These are phyloP conservation scores for Hemerocallis citrina DNA, from an alignment of 106 monocot genomes.

Conservation along the genomic window DNA sequence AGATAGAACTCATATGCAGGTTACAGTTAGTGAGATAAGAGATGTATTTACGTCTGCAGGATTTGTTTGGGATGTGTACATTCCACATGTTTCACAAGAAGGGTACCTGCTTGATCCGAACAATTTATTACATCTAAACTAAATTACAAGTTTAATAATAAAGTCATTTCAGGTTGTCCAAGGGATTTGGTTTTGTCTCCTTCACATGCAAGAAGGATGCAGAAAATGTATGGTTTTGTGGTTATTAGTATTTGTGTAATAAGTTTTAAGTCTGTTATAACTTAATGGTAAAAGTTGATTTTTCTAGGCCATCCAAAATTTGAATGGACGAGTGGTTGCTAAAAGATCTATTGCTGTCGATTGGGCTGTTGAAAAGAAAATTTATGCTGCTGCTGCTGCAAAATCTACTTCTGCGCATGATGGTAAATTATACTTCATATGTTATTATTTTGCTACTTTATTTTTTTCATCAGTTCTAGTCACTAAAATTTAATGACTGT, in stretches of 20 bases:
- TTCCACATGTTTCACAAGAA: conserved; percentile 64
- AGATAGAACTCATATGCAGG: conserved; percentile 33
- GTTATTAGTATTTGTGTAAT: neutral
- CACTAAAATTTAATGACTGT: neutral
- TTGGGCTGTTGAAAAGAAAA: conserved; percentile 90
- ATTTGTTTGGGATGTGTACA: conserved; percentile 86
- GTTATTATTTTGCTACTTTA: neutral
- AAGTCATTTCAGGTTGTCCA: conserved; percentile 54
- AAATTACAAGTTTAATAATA: neutral
- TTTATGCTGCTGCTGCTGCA: conserved; percentile 50
- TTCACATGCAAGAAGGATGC: conserved; percentile 90
- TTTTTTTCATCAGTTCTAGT: neutral
- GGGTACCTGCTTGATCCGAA: conserved; percentile 51
- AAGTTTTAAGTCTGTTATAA: neutral
- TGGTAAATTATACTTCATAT: conserved; percentile 29
- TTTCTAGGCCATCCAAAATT: conserved; percentile 70
- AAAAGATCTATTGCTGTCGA: conserved; percentile 90
- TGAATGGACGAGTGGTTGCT: conserved; percentile 61
- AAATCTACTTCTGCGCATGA: conserved; percentile 27
- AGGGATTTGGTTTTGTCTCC: conserved; percentile 97
- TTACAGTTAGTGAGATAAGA: conserved; percentile 61
- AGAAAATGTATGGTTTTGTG: conserved; percentile 56
- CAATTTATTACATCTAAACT: no score
- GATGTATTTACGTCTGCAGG: conserved; percentile 56
- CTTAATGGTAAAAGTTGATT: conserved; percentile 1